phyloP scores from a whole-genome alignment of 305 asterid genomes.

The Fraxinus platypoda region DNA sequence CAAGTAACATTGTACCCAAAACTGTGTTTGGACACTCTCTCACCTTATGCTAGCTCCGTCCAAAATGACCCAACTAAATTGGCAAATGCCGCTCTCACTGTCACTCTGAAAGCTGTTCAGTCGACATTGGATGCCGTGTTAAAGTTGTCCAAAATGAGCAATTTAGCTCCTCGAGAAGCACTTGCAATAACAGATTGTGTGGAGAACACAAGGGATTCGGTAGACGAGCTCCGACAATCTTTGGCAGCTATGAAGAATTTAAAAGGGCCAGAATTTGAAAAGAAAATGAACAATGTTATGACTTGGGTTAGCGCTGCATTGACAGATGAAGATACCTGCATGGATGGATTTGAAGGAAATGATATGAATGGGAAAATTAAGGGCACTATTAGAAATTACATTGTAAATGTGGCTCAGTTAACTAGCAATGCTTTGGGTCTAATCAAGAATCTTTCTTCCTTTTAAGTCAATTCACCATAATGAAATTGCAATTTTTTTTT shows the following conservation, averaged over 20 bases:
- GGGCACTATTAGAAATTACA: conserved; percentile 43
- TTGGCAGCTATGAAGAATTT: background rate
- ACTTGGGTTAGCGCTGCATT: conserved; percentile 94
- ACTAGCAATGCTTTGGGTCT: conserved; percentile 88
- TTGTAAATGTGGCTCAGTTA: conserved; percentile 63
- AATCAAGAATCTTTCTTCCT: background rate
- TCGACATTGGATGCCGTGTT: conserved; percentile 35
- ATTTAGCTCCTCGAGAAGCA: background rate
- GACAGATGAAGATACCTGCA: conserved; percentile 60
- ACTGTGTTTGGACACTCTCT: conserved; percentile 56
- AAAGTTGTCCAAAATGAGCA: background rate
- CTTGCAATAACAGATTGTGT: conserved; percentile 29
- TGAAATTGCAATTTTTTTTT: background rate
- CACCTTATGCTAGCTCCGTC: conserved; percentile 49
- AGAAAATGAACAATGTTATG: conserved; percentile 57
- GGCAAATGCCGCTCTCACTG: conserved; percentile 54
- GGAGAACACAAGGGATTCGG: conserved; percentile 34
- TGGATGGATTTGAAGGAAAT: conserved; percentile 71
- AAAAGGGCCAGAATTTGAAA: background rate
- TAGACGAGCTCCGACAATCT: conserved; percentile 30
- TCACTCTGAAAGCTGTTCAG: conserved; percentile 52
- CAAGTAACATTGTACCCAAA: conserved; percentile 52
- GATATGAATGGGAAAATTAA: conserved; percentile 55
- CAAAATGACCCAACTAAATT: conserved; percentile 50
- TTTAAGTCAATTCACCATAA: background rate